Evolutionary conservation across 352 stramenopile species (phyloP), one percentile per base, ranked within the genome.

Genomic region (Globisporangium canariense): DNA sequence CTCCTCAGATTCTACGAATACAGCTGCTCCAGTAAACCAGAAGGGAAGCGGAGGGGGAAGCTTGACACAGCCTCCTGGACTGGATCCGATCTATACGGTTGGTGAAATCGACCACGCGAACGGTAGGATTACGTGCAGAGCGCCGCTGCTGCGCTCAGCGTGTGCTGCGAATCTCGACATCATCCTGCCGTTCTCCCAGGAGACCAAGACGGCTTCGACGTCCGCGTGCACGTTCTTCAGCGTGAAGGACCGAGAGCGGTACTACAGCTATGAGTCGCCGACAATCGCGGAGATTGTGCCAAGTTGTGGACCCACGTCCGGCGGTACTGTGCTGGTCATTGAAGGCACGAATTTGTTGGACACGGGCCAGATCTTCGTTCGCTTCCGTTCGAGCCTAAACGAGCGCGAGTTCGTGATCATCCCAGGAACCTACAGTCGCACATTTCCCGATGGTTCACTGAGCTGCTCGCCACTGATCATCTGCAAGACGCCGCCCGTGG

Each of bases 321-420:
- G 83, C 3, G 74, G 68, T 1, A 90, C 83, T 1, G 76, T 71
- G 22, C 57, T 91, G 18, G 79, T 91, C 2, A 82, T 91, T 36
- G 79, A 90, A 66, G 74, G 69, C 3, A 67, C 67, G 0, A 88
- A 88, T 45, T 70, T 91, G n/a, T 34, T 91, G 2, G 79, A 91
- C 49, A 91, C 83, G 0, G 83, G 81, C 0, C 83, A 91, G 50
- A 86, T 91, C 28, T 91, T 91, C 49, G 83, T 89, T n/a, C 78
- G 83, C 7, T 90, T 91, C 36, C 76, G 83, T 16, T 88, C 77
- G 6, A 80, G 56, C 45, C 46, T 74, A 0, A 89, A 89, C 36
- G 83, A 89, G 53, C 80, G 79, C 0, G 81, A 91, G 47, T 88
- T 76, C 54, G 68, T 88, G 3, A 62, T 91, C 13, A 72, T 90